Percentiles rank a stretch among this genome's conserved stretches.
These are phyloP conservation scores for Hypoxylon subgilvum DNA, from an alignment of 495 filamentous ascomycete species.

Conservation along the genomic window DNA sequence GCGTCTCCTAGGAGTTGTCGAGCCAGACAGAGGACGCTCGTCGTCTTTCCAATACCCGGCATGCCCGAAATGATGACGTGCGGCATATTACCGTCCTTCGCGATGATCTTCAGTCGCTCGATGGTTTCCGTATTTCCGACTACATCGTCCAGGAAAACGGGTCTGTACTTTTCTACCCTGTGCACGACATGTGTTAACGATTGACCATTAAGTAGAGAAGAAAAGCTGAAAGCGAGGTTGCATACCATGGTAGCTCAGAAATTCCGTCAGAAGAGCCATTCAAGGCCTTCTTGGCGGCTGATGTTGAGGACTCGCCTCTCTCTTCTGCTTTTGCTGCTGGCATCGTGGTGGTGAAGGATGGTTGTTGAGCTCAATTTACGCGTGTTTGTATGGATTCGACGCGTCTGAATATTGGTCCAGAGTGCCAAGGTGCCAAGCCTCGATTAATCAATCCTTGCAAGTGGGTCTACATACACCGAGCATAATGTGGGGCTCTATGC, in stretches of 20 bases:
- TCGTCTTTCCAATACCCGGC: conserved; percentile 99
- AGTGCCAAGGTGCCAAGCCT: background rate
- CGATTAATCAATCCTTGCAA: no score
- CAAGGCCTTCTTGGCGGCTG: conserved; percentile 70
- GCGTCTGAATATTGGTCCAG: conserved; percentile 22
- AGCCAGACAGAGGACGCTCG: conserved; percentile 90
- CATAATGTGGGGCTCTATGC: no score
- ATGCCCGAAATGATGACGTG: conserved; percentile 99
- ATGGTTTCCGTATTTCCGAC: conserved; percentile 98
- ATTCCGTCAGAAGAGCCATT: conserved; percentile 67
- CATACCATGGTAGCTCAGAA: conserved; percentile 93
- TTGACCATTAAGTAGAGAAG: background rate
- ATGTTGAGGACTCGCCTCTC: conserved; percentile 76
- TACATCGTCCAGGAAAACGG: conserved; percentile 91
- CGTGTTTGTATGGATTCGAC: conserved; percentile 30
- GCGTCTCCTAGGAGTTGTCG: conserved; percentile 88
- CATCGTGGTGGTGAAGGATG: conserved; percentile 35
- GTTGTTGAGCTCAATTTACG: conserved; percentile 40
- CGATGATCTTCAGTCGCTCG: conserved; percentile 97
- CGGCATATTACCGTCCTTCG: conserved; percentile 98
- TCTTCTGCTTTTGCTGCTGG: conserved; percentile 50
- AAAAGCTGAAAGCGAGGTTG: conserved; percentile 19
- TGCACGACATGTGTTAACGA: conserved; percentile 20
- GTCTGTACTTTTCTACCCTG: conserved; percentile 99
- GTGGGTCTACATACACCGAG: no score